Evolutionary conservation across 768 basidiomycete genomes (phyloP).

Genomic region (Cytidiella melzeri): DNA sequence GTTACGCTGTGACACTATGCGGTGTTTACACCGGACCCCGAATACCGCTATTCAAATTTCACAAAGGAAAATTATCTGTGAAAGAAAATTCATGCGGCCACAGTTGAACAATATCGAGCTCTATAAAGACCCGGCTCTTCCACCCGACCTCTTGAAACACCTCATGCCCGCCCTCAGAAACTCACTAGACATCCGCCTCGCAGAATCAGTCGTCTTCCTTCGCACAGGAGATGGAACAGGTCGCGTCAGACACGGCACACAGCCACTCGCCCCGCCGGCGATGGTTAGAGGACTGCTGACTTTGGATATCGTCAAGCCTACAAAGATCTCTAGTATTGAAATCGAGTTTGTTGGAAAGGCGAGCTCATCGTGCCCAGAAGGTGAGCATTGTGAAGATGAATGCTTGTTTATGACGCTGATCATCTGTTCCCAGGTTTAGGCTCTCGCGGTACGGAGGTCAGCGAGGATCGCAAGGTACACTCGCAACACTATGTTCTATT

Average conservation of each 20-base stretch:
- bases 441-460: constrained; percentile 65
- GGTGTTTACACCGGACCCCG: not conserved
- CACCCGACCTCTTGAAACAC: not conserved
- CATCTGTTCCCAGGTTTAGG: constrained; percentile 45
- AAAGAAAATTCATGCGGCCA: not conserved
- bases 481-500: constrained; percentile 71
- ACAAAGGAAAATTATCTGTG: not conserved
- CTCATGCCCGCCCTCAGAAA: constrained; percentile 21
- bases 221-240: constrained; percentile 32
- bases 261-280: constrained; percentile 40
- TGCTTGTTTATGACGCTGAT: not conserved
- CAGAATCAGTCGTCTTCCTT: constrained; percentile 52
- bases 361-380: constrained; percentile 79
- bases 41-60: not conserved
- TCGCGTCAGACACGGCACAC: constrained; percentile 22
- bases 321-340: constrained; percentile 79
- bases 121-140: not conserved
- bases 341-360: constrained; percentile 71
- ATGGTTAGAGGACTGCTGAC: constrained; percentile 62
- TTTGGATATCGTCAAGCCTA: constrained; percentile 66
- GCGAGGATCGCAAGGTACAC: constrained; percentile 72
- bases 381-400: no score
- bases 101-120: not conserved
- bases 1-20: no score
- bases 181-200: constrained; percentile 39